Base-by-base conservation (phyloP, 352 stramenopile genomes). In the Phytophthora agathidicida region DNA sequence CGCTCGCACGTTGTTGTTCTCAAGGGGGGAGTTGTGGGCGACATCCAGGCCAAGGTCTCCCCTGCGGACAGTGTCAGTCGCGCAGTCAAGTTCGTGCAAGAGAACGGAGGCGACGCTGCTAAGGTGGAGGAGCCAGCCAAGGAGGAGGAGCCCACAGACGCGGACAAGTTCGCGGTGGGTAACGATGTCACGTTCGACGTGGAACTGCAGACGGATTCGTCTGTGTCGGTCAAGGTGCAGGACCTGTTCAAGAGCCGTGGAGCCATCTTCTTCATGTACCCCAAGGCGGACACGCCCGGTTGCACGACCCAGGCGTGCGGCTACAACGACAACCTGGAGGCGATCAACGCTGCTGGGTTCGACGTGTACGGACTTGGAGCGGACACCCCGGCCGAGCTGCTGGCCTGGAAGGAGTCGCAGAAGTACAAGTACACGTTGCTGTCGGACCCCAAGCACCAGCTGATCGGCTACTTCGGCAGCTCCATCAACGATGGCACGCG, bases 251-350 rank as follows among this genome's bases (percentile, higher is more conserved):
- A 89, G 54, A 80, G 87, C 5, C 75, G 84, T 13, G 86, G 84
- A 17, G 83, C 71, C 33, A 87, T 96, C 48, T 93, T 96, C 69
- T 96, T 96, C 67, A 94, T 94, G 81, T 96, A 89, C 65, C 85
- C 87, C 5, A 93, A 93, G 55, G 87, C 87, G 0, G 81, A 96
- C 59, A 96, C 87, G 7, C 82, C 83, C 4, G 87, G 85, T 5
- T 96, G 87, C 59, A 96, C 87, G 38, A 81, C 77, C 22, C 87
- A 96, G 62, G 83, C 87, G 11, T 93, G 83, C 26, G 85, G 84
- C 16, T 96, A 91, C 70, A 93, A 93, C 57, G 81, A 93, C 69
- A 79, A 93, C 65, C 65, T 93, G 33, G 72, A 86, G 36, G 68
- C 77, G 47, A 90, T 96, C 58, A 87, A 80, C 44, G 72, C 72